Evolutionary conservation across 768 basidiomycete species (phyloP).

Genomic region (Naganishia vaughanmartiniae): DNA sequence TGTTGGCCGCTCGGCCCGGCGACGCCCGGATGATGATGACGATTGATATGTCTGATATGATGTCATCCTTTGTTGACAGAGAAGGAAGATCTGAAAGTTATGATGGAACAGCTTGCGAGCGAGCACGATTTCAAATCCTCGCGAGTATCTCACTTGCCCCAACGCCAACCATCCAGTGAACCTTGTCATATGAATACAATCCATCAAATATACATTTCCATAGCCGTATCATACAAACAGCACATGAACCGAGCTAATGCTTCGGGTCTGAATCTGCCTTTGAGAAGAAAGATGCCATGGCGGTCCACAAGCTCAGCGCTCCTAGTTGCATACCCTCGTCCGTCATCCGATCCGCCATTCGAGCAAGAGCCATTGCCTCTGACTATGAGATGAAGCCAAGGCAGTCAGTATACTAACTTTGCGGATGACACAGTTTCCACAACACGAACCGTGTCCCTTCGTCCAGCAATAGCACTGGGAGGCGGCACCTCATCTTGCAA

Average conservation of each 20-base stretch:
- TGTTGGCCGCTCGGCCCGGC: neutral
- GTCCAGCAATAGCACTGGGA: slow-evolving; percentile 83
- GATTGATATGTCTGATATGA: neutral
- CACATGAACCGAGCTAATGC: too few relatives aligned
- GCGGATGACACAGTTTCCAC: neutral
- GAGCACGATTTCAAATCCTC: too few relatives aligned
- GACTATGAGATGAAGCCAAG: slow-evolving; percentile 32
- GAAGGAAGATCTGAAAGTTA: too few relatives aligned
- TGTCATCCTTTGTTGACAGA: neutral
- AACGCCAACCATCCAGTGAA: too few relatives aligned
- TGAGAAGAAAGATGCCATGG: slow-evolving; percentile 45
- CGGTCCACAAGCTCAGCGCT: slow-evolving; percentile 50
- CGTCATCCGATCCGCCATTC: slow-evolving; percentile 49
- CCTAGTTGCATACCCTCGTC: slow-evolving; percentile 38
- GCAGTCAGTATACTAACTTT: neutral
- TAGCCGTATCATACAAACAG: neutral
- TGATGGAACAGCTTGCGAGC: neutral
- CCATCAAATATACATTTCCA: neutral
- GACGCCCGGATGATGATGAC: neutral
- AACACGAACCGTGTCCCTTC: slow-evolving; percentile 67
- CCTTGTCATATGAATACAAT: too few relatives aligned
- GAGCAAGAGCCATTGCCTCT: slow-evolving; percentile 49
- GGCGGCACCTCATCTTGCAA: slow-evolving; percentile 80
- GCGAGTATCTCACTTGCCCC: too few relatives aligned
- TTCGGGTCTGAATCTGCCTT: slow-evolving; percentile 24